Evolutionary conservation across 139 green algal genomes (phyloP).

Genomic region (Raphidocelis subcapitata): DNA sequence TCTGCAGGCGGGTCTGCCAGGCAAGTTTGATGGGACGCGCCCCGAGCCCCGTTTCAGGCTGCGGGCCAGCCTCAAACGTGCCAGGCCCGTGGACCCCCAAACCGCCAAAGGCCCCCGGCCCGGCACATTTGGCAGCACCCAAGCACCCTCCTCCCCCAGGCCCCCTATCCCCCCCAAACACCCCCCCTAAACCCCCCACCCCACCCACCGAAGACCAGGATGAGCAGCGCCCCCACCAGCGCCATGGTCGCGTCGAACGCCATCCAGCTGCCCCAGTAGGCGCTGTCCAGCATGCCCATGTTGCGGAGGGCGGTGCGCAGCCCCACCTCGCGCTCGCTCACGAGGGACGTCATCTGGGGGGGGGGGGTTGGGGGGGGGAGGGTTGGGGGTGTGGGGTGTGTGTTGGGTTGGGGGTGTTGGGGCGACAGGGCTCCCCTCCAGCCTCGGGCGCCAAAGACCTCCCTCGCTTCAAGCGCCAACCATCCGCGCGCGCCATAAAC

Average conservation of each 20-base stretch:
- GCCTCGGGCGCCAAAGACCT: too few species aligned
- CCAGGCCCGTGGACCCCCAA: too few species aligned
- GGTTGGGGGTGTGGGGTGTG: too few species aligned
- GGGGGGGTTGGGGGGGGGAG: neutral
- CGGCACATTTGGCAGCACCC: too few species aligned
- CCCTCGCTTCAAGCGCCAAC: neutral
- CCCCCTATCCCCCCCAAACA: neutral
- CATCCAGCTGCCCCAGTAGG: constrained; percentile 90
- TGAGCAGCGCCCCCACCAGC: constrained; percentile 60
- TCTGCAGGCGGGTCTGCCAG: too few species aligned
- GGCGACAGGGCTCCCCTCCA: too few species aligned
- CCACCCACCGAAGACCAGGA: constrained; percentile 74
- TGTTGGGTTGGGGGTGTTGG: too few species aligned
- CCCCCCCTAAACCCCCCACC: too few species aligned
- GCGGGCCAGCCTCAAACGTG: too few species aligned
- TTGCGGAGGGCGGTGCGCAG: constrained; percentile 81
- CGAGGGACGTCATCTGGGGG: constrained; percentile 61
- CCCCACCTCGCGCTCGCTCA: constrained; percentile 68
- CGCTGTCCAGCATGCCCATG: constrained; percentile 85
- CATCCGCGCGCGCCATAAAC: neutral
- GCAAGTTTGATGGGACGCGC: neutral
- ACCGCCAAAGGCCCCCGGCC: too few species aligned
- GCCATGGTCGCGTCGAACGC: constrained; percentile 47
- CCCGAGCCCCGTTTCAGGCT: too few species aligned
- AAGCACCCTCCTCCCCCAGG: too few species aligned